Conservation (phyloP, 176 grass and related monocot species). For the Rhynchospora breviuscula region DNA sequence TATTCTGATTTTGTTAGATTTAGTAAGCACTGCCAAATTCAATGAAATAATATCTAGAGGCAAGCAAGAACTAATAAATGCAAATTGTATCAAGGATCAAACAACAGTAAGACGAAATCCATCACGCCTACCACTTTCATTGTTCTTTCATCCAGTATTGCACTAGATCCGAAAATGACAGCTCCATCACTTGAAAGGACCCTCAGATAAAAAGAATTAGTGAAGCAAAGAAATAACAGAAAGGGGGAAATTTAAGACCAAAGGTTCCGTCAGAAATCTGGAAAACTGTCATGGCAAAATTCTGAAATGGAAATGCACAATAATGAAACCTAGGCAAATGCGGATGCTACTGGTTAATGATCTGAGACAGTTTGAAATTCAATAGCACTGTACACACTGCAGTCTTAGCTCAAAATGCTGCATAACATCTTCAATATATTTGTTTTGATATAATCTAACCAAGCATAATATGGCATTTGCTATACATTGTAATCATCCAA, state of each 20-base stretch:
- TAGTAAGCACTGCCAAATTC: background rate
- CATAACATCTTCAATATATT: background rate
- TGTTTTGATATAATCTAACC: background rate
- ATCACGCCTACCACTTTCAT: background rate
- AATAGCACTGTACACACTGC: background rate
- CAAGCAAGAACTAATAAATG: background rate
- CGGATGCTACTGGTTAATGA: background rate
- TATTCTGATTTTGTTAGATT: background rate
- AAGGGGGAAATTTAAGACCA: background rate
- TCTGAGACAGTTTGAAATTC: background rate
- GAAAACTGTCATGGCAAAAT: background rate
- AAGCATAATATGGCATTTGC: background rate
- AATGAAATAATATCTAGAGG: background rate
- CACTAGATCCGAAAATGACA: background rate
- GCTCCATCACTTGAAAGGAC: background rate
- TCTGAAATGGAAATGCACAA: background rate
- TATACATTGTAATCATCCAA: conserved; percentile 79
- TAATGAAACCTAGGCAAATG: background rate
- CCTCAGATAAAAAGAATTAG: background rate
- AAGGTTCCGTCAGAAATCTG: background rate
- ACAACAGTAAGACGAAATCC: background rate
- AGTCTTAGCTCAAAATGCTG: background rate
- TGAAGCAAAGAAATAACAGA: background rate
- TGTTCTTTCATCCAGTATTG: background rate
- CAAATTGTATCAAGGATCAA: background rate